Percentiles rank a stretch among this genome's conserved stretches.
Evolutionary conservation across 306 rosid genomes (phyloP).

Genomic region (Acacia crassicarpa): DNA sequence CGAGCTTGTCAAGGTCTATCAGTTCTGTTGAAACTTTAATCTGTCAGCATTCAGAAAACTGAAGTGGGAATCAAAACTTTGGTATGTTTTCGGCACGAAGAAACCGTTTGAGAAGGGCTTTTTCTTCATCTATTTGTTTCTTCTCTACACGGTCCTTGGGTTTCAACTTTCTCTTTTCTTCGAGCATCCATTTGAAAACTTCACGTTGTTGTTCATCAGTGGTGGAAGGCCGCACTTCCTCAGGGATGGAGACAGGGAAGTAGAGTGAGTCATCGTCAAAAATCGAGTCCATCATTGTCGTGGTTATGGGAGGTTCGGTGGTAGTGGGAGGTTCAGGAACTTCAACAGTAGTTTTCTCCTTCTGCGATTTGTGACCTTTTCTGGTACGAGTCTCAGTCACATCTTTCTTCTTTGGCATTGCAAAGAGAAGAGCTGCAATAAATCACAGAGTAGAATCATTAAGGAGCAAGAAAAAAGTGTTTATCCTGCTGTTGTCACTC

Average conservation of each 20-base stretch:
- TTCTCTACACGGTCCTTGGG: slow-evolving; percentile 56
- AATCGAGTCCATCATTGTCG: slow-evolving; percentile 29
- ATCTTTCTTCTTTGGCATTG: slow-evolving; percentile 54
- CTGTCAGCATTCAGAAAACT: slow-evolving; percentile 22
- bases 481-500: background rate
- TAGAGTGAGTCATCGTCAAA: slow-evolving; percentile 38
- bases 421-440: slow-evolving; percentile 71
- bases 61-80: slow-evolving; percentile 38
- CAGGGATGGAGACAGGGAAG: slow-evolving; percentile 35
- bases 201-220: slow-evolving; percentile 59
- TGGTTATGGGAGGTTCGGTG: slow-evolving; percentile 1
- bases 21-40: slow-evolving; percentile 24
- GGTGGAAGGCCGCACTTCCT: slow-evolving; percentile 33
- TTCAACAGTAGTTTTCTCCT: slow-evolving; percentile 43
- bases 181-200: slow-evolving; percentile 60
- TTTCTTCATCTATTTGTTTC: slow-evolving; percentile 58
- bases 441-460: slow-evolving; percentile 20
- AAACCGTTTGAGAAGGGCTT: slow-evolving; percentile 54
- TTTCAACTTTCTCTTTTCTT: slow-evolving; percentile 58
- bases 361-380: slow-evolving; percentile 37
- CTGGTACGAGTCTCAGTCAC: slow-evolving; percentile 28
- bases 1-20: slow-evolving; percentile 16
- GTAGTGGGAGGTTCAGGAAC: slow-evolving; percentile 26
- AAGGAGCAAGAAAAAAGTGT: background rate
- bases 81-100: slow-evolving; percentile 50